Conservation (phyloP, 768 basidiomycete genomes). For the Lentinula guzmanii region DNA sequence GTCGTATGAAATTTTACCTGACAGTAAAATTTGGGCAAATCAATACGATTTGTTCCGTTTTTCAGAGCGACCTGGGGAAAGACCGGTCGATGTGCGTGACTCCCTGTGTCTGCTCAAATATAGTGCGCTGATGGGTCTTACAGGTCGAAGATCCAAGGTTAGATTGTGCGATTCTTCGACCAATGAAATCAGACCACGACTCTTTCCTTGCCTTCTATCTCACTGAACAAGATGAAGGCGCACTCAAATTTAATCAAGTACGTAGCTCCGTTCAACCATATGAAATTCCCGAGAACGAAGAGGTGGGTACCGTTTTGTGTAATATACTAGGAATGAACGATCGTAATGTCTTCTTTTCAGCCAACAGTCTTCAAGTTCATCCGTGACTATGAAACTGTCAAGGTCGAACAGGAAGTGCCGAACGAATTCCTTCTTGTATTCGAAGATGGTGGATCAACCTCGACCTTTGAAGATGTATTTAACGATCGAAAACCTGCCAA, state of each 20-base stretch:
- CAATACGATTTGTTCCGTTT: conserved; percentile 86
- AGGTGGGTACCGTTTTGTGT: conserved; percentile 29
- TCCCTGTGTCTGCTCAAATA: background rate
- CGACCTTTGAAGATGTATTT: conserved; percentile 28
- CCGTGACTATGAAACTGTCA: conserved; percentile 84
- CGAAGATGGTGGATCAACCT: conserved; percentile 45
- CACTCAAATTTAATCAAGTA: conserved; percentile 56
- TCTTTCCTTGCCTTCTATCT: conserved; percentile 86
- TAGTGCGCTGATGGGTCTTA: background rate
- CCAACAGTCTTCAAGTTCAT: conserved; percentile 69
- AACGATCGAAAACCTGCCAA: conserved; percentile 12
- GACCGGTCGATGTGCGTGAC: conserved; percentile 53
- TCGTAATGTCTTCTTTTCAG: conserved; percentile 23
- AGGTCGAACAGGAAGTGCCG: conserved; percentile 80
- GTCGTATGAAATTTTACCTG: conserved; percentile 79
- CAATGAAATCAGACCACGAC: conserved; percentile 85
- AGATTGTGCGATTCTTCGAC: conserved; percentile 81
- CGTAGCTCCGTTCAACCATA: conserved; percentile 37
- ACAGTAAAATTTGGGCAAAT: conserved; percentile 84
- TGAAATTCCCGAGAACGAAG: conserved; percentile 46
- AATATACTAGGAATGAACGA: background rate
- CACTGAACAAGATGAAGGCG: conserved; percentile 68
- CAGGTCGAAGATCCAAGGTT: conserved; percentile 74
- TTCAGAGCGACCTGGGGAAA: conserved; percentile 81
- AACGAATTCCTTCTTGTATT: conserved; percentile 80